A percentile compares a stretch with the other conserved stretches of the same genome.
Conservation (phyloP, 2,329 filamentous ascomycete species). For the Anthostomella pinea region DNA sequence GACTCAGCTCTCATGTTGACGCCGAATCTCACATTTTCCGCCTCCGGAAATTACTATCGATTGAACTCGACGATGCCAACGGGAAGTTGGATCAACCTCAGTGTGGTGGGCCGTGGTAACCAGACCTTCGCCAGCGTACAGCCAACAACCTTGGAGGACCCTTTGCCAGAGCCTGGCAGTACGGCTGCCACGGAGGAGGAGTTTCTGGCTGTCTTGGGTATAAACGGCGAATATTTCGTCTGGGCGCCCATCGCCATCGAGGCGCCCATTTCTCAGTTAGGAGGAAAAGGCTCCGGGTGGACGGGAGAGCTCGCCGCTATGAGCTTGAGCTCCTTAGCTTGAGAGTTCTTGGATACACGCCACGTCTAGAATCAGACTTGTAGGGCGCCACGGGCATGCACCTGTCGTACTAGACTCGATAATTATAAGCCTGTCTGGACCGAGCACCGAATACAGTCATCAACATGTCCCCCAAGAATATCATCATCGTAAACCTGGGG, state of each 20-base stretch:
- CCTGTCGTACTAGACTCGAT: too few relatives aligned
- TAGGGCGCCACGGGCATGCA: too few relatives aligned
- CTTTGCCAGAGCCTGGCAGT: slow-evolving; percentile 8
- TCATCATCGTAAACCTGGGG: too few relatives aligned
- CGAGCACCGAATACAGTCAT: too few relatives aligned
- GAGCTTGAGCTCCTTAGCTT: slow-evolving; percentile 27
- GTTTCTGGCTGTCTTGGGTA: slow-evolving; percentile 41
- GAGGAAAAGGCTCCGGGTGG: slow-evolving; percentile 33
- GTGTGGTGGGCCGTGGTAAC: slow-evolving; percentile 30
- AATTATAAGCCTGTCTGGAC: too few relatives aligned
- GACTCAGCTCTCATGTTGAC: slow-evolving; percentile 44
- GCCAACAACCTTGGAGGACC: slow-evolving; percentile 6
- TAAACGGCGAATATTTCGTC: slow-evolving; percentile 39
- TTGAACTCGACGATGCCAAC: slow-evolving; percentile 33
- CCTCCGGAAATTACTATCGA: slow-evolving; percentile 35
- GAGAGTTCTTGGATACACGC: slow-evolving; percentile 2
- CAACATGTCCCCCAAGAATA: too few relatives aligned
- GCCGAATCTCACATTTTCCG: slow-evolving; percentile 35
- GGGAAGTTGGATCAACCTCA: slow-evolving; percentile 28
- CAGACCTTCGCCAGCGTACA: slow-evolving; percentile 31
- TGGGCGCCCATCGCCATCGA: slow-evolving; percentile 45
- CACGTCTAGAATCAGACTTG: neutral
- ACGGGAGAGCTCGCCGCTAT: slow-evolving; percentile 31
- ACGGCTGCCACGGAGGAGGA: slow-evolving; percentile 31
- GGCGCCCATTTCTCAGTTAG: slow-evolving; percentile 40